Conservation (phyloP, 2,329 filamentous ascomycete species). For the Phialemonium atrogriseum region DNA sequence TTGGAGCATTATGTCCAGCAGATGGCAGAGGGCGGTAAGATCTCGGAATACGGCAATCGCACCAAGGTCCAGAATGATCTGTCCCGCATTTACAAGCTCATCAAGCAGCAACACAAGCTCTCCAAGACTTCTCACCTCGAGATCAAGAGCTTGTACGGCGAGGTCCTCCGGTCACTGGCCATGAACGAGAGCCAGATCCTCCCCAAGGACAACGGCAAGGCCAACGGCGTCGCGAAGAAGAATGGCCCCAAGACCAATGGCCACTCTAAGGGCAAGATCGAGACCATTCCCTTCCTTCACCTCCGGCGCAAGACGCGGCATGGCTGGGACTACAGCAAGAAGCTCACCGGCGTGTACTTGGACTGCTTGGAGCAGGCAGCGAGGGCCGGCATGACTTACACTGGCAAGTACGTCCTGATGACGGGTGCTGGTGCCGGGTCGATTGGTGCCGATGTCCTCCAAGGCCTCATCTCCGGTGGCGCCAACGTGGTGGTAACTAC, state of each 20-base stretch:
- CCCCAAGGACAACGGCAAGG: constrained; percentile 71
- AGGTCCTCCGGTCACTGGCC: constrained; percentile 84
- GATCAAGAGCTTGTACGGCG: constrained; percentile 90
- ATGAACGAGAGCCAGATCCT: constrained; percentile 99
- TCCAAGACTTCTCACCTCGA: constrained; percentile 94
- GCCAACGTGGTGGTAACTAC: constrained; percentile 96
- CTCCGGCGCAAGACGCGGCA: constrained; percentile 89
- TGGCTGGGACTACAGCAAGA: constrained; percentile 99
- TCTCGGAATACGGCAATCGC: constrained; percentile 96
- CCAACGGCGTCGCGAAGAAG: constrained; percentile 40
- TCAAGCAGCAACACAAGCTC: constrained; percentile 95
- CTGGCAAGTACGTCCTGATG: constrained; percentile 95
- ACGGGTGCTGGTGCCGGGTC: constrained; percentile 96
- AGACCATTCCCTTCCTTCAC: constrained; percentile 96
- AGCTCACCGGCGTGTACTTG: constrained; percentile 86
- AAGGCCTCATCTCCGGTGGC: constrained; percentile 91
- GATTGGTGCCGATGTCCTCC: constrained; percentile 92
- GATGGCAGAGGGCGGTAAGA: constrained; percentile 97
- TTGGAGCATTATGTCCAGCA: constrained; percentile 97
- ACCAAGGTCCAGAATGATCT: constrained; percentile 97
- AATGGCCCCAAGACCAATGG: constrained; percentile 40
- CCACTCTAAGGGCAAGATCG: constrained; percentile 77
- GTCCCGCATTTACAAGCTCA: constrained; percentile 92
- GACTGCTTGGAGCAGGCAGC: constrained; percentile 88
- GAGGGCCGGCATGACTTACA: constrained; percentile 78